phyloP scores from a whole-genome alignment of 169 alveolate genomes.

The Plasmodium inui region DNA sequence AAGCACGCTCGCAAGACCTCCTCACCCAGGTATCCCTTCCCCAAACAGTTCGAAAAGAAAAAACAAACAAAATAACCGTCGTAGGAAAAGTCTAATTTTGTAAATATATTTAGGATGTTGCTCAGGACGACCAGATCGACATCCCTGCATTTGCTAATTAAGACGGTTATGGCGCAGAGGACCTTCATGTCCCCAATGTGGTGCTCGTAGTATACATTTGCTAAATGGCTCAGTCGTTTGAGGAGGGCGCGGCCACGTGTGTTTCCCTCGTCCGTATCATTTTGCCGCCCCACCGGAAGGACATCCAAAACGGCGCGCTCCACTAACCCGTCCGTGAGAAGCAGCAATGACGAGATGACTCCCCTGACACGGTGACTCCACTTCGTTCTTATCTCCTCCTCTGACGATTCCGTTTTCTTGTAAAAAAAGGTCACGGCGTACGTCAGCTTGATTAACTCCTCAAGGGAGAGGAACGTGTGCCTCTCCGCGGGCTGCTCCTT shows the following conservation, averaged over 20 bases:
- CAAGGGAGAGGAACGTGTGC: neutral
- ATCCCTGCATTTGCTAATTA: constrained; percentile 17
- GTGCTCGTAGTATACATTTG: constrained; percentile 26
- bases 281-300: neutral
- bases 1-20: neutral
- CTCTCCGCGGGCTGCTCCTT: neutral
- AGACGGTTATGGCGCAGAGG: neutral
- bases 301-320: neutral
- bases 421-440: constrained; percentile 22
- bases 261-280: neutral
- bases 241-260: neutral
- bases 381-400: neutral
- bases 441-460: constrained; percentile 19
- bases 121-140: constrained; percentile 35
- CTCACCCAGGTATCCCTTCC: neutral
- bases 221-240: constrained; percentile 33
- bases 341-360: constrained; percentile 6
- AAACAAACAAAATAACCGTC: constrained; percentile 27
- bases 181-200: constrained; percentile 13
- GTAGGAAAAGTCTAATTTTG: constrained; percentile 16
- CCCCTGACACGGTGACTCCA: neutral
- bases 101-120: constrained; percentile 25
- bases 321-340: neutral
- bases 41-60: neutral
- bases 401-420: neutral